Evolutionary conservation across 768 basidiomycete genomes (phyloP).

Genomic region (Hericium rajendrae): DNA sequence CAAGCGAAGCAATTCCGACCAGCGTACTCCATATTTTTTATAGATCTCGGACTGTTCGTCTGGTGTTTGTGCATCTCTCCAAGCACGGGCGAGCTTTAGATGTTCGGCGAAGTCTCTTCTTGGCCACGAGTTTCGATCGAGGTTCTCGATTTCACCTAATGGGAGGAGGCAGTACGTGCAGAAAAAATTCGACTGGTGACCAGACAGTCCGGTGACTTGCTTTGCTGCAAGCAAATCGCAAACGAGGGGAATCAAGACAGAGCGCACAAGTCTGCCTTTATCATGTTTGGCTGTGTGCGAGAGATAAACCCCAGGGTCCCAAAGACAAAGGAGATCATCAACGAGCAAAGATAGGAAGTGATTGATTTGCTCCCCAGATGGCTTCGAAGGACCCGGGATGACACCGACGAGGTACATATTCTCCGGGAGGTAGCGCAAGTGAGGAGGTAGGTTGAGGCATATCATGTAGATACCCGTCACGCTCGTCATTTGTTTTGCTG

Average conservation of each 20-base stretch:
- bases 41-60: constrained; percentile 11
- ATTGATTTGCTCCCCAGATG: not conserved
- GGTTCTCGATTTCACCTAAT: constrained; percentile 16
- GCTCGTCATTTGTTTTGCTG: constrained; percentile 4
- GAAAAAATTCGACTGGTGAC: constrained; percentile 11
- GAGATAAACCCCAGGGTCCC: constrained; percentile 6
- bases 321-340: constrained; percentile 7
- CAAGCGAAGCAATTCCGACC: constrained; percentile 22
- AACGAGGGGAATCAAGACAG: constrained; percentile 7
- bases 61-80: constrained; percentile 15
- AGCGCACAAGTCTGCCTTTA: constrained; percentile 2
- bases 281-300: not conserved
- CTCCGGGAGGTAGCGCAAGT: constrained; percentile 3
- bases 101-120: constrained; percentile 7
- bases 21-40: constrained; percentile 19
- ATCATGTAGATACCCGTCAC: constrained; percentile 11
- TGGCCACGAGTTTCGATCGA: constrained; percentile 10
- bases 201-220: constrained; percentile 19
- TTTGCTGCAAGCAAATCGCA: constrained; percentile 19
- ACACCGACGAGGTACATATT: not conserved
- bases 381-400: not conserved
- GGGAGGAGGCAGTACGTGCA: constrained; percentile 18
- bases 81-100: constrained; percentile 6
- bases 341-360: constrained; percentile 11
- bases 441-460: constrained; percentile 15